Base-by-base conservation (phyloP, 352 stramenopile genomes). In the Globisporangium viniferum region DNA sequence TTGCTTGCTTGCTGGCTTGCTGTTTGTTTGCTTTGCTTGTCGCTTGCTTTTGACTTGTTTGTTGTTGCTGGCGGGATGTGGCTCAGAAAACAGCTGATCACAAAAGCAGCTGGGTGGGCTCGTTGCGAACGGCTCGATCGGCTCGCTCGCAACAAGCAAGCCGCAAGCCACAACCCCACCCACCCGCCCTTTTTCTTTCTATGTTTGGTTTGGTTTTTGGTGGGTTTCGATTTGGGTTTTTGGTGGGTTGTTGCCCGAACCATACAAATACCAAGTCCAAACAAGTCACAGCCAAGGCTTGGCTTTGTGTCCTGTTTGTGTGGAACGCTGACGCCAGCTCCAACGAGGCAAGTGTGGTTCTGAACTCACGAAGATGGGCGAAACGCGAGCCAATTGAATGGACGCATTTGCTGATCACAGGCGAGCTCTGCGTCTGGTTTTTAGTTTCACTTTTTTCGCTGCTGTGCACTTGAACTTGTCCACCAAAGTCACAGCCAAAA, bases 361-460 rank as follows among this genome's bases (percentile, higher is more conserved):
- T 48, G 39, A 48, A 48, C 39, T 48, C 39, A 48, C 39, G 39
- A 48, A 18, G 39, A 48, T 4, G 39, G 39, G 39, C 39, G 39
- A 48, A 48, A 18, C 7, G 39, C 39, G 36, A 59, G 54, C 54
- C 35, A 59, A 33, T 59, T 59, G 33, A 24, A 39, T 59, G 53
- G 27, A 59, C 53, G 29, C n/a, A 18, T 20, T 20, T 27, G 54
- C 54, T 59, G 54, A 59, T 41, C 54, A 39, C 14, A 15, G 33
- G 18, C 22, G 54, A 59, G 54, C 6, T 59, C 54, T 59, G 29
- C 7, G 7, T 59, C 54, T 59, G 54, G 29, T 41, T 41, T 59
- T 59, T 41, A 4, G 14, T 59, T 59, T 59, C 29, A 12, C 27
- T 59, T 59, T 59, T 27, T 59, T 59, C 36, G 36, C 36, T 44